These are phyloP conservation scores for Lomentospora prolificans DNA, from an alignment of 2,329 filamentous ascomycete genomes.

Conservation along the genomic window DNA sequence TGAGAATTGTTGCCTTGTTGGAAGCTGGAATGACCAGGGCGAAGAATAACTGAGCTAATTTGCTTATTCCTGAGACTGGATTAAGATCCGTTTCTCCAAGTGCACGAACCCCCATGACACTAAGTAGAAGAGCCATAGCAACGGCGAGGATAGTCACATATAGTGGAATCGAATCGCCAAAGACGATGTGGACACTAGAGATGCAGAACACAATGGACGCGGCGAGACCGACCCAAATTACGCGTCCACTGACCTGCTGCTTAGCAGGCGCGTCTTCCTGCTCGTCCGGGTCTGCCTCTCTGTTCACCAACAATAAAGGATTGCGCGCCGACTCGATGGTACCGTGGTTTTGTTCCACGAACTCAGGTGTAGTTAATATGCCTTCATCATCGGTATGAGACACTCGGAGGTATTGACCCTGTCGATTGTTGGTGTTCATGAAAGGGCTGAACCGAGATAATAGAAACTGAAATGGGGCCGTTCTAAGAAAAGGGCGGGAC, in stretches of 20 bases:
- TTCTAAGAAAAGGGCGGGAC: background rate
- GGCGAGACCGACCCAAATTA: conserved; percentile 65
- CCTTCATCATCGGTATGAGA: background rate
- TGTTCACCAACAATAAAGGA: conserved; percentile 3
- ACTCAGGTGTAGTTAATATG: background rate
- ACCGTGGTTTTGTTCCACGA: background rate
- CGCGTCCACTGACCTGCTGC: conserved; percentile 65
- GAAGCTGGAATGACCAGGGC: conserved; percentile 76
- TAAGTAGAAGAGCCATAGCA: conserved; percentile 68
- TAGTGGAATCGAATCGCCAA: conserved; percentile 72
- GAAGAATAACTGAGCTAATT: conserved; percentile 92
- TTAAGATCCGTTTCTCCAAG: conserved; percentile 84
- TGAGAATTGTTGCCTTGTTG: conserved; percentile 78
- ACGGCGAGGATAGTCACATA: conserved; percentile 70
- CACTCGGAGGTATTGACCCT: background rate
- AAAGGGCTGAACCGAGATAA: background rate
- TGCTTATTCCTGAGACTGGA: conserved; percentile 91
- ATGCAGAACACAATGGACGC: conserved; percentile 74
- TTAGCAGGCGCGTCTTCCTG: conserved; percentile 68
- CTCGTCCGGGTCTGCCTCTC: conserved; percentile 19
- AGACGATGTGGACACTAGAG: conserved; percentile 69
- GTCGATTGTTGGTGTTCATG: background rate
- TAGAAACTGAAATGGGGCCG: background rate
- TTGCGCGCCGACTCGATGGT: background rate
- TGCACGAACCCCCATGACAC: conserved; percentile 63